These are phyloP conservation scores for Coniochaeta hoffmannii DNA, from an alignment of 2,329 filamentous ascomycete genomes.

Conservation along the genomic window DNA sequence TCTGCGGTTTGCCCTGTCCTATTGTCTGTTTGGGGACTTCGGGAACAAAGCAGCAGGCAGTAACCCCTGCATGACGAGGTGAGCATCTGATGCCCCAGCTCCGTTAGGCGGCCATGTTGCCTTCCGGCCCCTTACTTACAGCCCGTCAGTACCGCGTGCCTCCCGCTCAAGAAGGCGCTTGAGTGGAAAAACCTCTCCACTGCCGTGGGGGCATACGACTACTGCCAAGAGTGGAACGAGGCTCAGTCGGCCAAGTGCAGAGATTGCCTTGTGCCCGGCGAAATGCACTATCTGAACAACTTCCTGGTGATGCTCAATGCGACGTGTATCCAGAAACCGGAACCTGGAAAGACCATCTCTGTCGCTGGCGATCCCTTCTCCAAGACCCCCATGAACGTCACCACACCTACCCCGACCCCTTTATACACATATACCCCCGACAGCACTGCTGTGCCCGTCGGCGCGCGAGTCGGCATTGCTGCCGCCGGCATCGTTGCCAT, in stretches of 20 bases:
- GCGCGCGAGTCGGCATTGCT: conserved; percentile 51
- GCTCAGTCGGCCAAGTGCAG: conserved; percentile 34
- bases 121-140: conserved; percentile 15
- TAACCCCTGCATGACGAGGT: conserved; percentile 48
- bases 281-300: conserved; percentile 40
- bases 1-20: conserved; percentile 45
- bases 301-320: conserved; percentile 47
- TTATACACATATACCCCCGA: conserved; percentile 29
- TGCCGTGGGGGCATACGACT: conserved; percentile 39
- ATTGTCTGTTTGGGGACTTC: conserved; percentile 46
- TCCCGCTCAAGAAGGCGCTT: conserved; percentile 36
- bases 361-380: conserved; percentile 48
- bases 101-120: not conserved
- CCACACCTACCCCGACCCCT: conserved; percentile 35
- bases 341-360: conserved; percentile 37
- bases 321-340: conserved; percentile 46
- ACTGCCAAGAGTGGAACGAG: conserved; percentile 42
- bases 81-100: conserved; percentile 10
- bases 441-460: conserved; percentile 42
- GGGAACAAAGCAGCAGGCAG: conserved; percentile 30
- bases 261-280: conserved; percentile 34
- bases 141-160: conserved; percentile 42
- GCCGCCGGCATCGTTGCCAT: conserved; percentile 41
- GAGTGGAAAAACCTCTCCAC: conserved; percentile 41
- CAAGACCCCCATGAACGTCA: conserved; percentile 36